Evolutionary conservation across 2,329 filamentous ascomycete genomes (phyloP).

Genomic region (Rasamsonia emersonii): DNA sequence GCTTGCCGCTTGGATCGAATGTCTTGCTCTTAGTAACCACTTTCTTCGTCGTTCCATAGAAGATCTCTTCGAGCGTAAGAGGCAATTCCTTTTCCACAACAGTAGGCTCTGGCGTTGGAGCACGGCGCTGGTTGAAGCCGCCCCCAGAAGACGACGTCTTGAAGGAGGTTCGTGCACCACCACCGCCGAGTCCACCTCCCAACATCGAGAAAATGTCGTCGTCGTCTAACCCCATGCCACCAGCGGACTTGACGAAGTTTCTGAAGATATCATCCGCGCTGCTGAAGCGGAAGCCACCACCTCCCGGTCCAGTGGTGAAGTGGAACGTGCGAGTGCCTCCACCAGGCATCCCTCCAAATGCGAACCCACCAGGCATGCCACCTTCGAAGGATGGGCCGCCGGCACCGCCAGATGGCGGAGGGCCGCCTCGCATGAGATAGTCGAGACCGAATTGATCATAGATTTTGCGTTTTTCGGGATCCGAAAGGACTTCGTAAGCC

Average conservation of each 20-base stretch:
- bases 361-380: slow-evolving; percentile 47
- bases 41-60: slow-evolving; percentile 82
- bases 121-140: slow-evolving; percentile 23
- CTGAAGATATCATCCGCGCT: slow-evolving; percentile 77
- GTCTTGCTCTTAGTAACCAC: slow-evolving; percentile 98
- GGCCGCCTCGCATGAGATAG: slow-evolving; percentile 75
- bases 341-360: slow-evolving; percentile 44
- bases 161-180: slow-evolving; percentile 28
- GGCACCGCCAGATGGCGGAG: slow-evolving; percentile 51
- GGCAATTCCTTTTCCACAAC: slow-evolving; percentile 79
- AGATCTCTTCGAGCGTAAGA: slow-evolving; percentile 81
- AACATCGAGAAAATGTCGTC: slow-evolving; percentile 50
- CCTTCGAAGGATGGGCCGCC: slow-evolving; percentile 53
- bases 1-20: slow-evolving; percentile 75
- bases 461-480: slow-evolving; percentile 90
- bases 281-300: slow-evolving; percentile 66
- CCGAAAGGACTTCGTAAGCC: slow-evolving; percentile 95
- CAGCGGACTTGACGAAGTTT: slow-evolving; percentile 62
- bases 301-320: slow-evolving; percentile 43
- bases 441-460: slow-evolving; percentile 95
- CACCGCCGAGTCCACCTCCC: slow-evolving; percentile 37
- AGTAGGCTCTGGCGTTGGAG: slow-evolving; percentile 69
- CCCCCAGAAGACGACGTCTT: slow-evolving; percentile 17
- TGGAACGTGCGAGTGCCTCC: slow-evolving; percentile 42
- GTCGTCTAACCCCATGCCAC: slow-evolving; percentile 43